Evolutionary conservation across 805 yeast species (phyloP).

Genomic region (Ogataea methanolica): DNA sequence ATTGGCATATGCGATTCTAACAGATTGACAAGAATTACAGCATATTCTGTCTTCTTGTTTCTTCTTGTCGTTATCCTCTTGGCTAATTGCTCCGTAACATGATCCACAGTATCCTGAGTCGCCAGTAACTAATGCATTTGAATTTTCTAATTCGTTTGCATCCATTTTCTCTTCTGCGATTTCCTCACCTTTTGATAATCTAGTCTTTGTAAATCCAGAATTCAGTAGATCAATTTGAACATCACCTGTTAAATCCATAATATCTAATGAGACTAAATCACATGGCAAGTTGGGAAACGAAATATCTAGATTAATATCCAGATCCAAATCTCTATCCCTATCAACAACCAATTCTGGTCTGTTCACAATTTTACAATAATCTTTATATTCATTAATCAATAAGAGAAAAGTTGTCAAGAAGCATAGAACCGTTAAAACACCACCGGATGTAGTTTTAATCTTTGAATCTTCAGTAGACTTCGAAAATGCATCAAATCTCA

Average conservation of each 20-base stretch:
- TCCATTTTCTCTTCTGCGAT: conserved; percentile 36
- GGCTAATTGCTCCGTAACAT: conserved; percentile 81
- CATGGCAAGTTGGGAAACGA: conserved; percentile 86
- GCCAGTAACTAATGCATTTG: conserved; percentile 14
- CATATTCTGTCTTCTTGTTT: conserved; percentile 46
- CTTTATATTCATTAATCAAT: conserved; percentile 68
- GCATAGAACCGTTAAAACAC: conserved; percentile 76
- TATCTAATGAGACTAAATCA: conserved; percentile 72
- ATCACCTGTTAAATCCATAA: conserved; percentile 88
- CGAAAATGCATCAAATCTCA: conserved; percentile 83
- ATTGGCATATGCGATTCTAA: conserved; percentile 71
- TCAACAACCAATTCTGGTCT: conserved; percentile 89
- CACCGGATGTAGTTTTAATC: conserved; percentile 86
- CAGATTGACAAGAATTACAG: conserved; percentile 84
- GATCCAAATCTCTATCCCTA: conserved; percentile 65
- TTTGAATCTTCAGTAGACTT: conserved; percentile 93
- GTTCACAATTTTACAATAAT: conserved; percentile 61
- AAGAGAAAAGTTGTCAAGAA: conserved; percentile 55
- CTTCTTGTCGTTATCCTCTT: conserved; percentile 39
- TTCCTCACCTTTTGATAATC: conserved; percentile 55
- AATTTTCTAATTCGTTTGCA: conserved; percentile 30
- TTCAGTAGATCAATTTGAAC: conserved; percentile 65
- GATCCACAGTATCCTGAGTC: conserved; percentile 67
- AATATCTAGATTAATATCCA: conserved; percentile 78
- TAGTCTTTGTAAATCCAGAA: conserved; percentile 66